These are phyloP conservation scores for Mortierella sp. DNA, from an alignment of 371 early-diverging fungal species.

Conservation along the genomic window DNA sequence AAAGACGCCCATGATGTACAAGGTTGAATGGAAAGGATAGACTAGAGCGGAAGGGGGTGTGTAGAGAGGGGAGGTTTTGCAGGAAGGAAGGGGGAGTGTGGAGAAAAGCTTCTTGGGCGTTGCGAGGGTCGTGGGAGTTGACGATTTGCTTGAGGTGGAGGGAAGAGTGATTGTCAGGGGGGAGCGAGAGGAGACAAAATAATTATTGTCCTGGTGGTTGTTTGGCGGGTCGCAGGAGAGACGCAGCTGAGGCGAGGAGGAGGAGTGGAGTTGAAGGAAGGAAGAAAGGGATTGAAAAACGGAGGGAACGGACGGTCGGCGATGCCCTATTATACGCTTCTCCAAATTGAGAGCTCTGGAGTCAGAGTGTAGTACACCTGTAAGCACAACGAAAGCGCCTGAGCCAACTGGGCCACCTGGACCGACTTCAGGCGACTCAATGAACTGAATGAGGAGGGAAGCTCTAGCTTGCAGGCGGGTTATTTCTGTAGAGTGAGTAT, in stretches of 20 bases:
- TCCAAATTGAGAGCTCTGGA: not conserved
- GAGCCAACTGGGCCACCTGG: slow-evolving; percentile 3
- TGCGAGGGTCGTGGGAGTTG: not conserved
- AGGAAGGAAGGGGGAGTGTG: not conserved
- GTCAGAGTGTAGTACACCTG: slow-evolving; percentile 24
- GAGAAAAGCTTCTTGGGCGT: not conserved
- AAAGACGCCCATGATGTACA: slow-evolving; percentile 43
- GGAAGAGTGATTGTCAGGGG: not conserved
- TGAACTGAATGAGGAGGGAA: too few species aligned
- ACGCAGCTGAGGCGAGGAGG: too few species aligned
- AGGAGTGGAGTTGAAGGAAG: slow-evolving; percentile 1
- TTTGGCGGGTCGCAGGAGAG: too few species aligned
- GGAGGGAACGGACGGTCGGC: not conserved
- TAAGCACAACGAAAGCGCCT: slow-evolving; percentile 16
- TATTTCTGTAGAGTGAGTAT: too few species aligned
- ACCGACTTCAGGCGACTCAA: too few species aligned
- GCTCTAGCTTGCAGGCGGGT: too few species aligned
- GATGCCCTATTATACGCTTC: not conserved
- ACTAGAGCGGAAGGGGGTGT: slow-evolving; percentile 4
- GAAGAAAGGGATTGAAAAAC: not conserved
- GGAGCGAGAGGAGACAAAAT: slow-evolving; percentile 19
- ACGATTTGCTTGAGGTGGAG: not conserved
- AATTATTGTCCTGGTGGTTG: slow-evolving; percentile 28
- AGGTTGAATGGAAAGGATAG: not conserved
- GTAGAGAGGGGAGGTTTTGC: not conserved